phyloP scores from a whole-genome alignment of 352 stramenopile genomes.

The Saprolegnia diclina region DNA sequence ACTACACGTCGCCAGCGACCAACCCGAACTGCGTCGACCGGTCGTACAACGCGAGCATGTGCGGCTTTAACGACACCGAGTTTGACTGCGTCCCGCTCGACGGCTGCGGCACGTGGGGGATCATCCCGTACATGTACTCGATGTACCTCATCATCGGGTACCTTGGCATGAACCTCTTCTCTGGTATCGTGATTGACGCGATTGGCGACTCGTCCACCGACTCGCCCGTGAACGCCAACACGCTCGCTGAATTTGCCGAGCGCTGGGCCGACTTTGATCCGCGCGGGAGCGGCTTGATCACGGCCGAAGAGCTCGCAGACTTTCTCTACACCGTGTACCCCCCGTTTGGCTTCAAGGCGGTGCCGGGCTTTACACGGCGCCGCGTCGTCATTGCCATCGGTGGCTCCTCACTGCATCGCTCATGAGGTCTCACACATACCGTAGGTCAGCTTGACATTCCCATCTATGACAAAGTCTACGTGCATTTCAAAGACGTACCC shows the following conservation, averaged over 20 bases:
- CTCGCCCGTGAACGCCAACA: conserved; percentile 72
- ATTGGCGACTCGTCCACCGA: conserved; percentile 87
- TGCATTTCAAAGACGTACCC: conserved; percentile 86
- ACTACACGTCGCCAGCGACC: conserved; percentile 24
- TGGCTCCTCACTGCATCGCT: not conserved
- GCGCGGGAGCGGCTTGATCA: conserved; percentile 76
- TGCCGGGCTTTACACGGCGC: conserved; percentile 26
- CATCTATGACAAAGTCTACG: conserved; percentile 70
- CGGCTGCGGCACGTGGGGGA: conserved; percentile 63
- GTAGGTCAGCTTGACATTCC: conserved; percentile 58
- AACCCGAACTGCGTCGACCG: conserved; percentile 48
- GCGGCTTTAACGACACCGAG: conserved; percentile 48
- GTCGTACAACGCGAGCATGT: conserved; percentile 55
- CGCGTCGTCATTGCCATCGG: conserved; percentile 10
- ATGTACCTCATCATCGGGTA: conserved; percentile 92
- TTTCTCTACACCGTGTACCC: conserved; percentile 73
- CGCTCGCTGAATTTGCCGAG: conserved; percentile 84
- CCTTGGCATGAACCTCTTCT: conserved; percentile 93
- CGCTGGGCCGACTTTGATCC: conserved; percentile 88
- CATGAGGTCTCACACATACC: not conserved
- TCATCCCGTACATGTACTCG: conserved; percentile 58
- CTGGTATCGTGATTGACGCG: conserved; percentile 90
- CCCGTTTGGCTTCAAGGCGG: conserved; percentile 59
- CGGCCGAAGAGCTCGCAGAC: conserved; percentile 57
- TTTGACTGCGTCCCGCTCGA: conserved; percentile 61